These are phyloP conservation scores for Panicum virgatum DNA, from an alignment of 202 grass and related monocot species.

Conservation along the genomic window DNA sequence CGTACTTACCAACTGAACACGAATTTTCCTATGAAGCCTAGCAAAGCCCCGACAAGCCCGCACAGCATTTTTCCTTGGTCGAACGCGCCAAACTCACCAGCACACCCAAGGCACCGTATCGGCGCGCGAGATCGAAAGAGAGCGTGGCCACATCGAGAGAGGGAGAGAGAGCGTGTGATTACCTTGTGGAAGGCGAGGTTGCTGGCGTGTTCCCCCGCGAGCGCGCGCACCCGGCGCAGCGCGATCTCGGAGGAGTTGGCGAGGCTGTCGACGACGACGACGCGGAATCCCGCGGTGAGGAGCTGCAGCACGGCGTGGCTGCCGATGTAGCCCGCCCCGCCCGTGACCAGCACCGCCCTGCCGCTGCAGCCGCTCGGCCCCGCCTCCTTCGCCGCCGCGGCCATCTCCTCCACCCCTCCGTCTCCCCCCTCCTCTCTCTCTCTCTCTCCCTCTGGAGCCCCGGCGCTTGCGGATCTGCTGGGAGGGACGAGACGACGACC, in stretches of 20 bases:
- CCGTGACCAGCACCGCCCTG: constrained; percentile 77
- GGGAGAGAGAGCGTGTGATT: not conserved
- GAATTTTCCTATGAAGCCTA: not conserved
- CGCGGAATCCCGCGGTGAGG: constrained; percentile 62
- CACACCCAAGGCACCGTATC: not conserved
- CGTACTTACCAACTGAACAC: not conserved
- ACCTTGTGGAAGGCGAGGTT: constrained; percentile 82
- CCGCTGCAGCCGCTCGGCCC: constrained; percentile 42
- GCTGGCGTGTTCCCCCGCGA: constrained; percentile 52
- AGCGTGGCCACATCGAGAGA: not conserved
- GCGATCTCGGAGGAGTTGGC: constrained; percentile 71
- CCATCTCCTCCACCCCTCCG: not conserved
- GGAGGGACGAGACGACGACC: not conserved
- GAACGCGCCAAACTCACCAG: not conserved
- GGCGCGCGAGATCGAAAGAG: not conserved
- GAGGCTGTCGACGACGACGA: constrained; percentile 73
- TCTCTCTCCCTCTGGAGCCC: not conserved
- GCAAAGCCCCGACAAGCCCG: not conserved
- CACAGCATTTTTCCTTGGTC: not conserved
- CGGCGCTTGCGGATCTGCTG: constrained; percentile 37
- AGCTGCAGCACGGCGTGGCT: constrained; percentile 93
- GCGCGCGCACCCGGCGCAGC: constrained; percentile 52
- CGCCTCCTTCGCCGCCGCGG: constrained; percentile 11
- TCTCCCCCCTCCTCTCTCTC: not conserved
- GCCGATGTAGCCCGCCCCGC: constrained; percentile 86